Evolutionary conservation across 148 eudicot genomes (phyloP), one percentile per base, ranked within the genome.

Genomic region (Chenopodium formosanum): DNA sequence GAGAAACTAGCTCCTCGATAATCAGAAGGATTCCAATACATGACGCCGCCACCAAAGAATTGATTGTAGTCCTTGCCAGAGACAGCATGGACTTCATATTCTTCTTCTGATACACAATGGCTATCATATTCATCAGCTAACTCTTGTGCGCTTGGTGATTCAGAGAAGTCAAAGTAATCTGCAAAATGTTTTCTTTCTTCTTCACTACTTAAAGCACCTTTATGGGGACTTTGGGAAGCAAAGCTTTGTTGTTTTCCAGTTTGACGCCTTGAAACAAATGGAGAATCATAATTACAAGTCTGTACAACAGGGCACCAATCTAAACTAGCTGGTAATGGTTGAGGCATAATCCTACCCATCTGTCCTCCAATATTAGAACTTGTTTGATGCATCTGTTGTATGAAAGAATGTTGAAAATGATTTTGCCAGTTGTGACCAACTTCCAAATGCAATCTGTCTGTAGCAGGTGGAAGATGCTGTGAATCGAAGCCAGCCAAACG

Each of bases 11-110:
- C 80, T 23, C 89, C 94, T n/a, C 90, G 95, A 83, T 89, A 92
- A 81, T 95, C 99, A 82, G 94, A 95, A 85, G 97, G 92, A 83
- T 94, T 73, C 99, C 99, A 95, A 78, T 95, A 95, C 99, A 95
- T 95, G 73, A 94, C 89, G 52, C 99, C 99, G 71, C 97, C 97
- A 63, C 99, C 99, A 89, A 95, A 95, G 76, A 87, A 91, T 83
- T 95, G 94, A 86, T 91, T 95, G 80, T 94, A 95, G 85, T 94
- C 99, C 87, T 89, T 84, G 79, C 97, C 92, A 79, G 91, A 76
- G 75, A 93, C 89, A 52, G 94, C 82, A 84, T 88, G 94, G 60
- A 92, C 84, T 87, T 94, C 98, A 81, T 86, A 87, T 86, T 95
- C 97, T 74, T 95, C 99, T 86, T 95, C 99, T 50, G 97, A 92